phyloP scores from a whole-genome alignment of 2,329 filamentous ascomycete species.

The Sarocladium kiliense region DNA sequence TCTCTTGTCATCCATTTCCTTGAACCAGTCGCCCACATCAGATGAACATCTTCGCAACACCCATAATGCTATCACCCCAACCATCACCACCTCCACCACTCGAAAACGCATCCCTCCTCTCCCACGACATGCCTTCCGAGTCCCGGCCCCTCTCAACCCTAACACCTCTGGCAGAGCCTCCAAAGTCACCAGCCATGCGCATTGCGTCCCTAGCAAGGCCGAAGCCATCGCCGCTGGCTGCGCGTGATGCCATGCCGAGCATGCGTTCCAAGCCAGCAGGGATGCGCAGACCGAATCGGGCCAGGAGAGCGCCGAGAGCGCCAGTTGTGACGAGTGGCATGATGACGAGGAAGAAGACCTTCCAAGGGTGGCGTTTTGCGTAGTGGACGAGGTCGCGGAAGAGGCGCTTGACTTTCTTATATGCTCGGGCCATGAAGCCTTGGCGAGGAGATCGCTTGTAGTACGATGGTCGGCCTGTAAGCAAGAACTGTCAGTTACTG shows the following conservation, averaged over 20 bases:
- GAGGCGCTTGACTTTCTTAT: constrained; percentile 72
- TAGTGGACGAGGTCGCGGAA: constrained; percentile 77
- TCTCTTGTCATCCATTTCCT: too few species aligned
- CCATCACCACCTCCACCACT: constrained; percentile 20
- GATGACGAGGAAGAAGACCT: constrained; percentile 81
- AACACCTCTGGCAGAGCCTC: constrained; percentile 28
- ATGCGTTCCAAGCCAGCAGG: constrained; percentile 58
- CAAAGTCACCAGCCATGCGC: constrained; percentile 32
- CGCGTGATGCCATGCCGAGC: constrained; percentile 17
- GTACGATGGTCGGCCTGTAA: constrained; percentile 51
- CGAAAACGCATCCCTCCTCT: constrained; percentile 29
- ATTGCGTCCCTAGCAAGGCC: constrained; percentile 50
- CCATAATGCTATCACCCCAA: constrained; percentile 30
- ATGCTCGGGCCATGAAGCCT: constrained; percentile 69
- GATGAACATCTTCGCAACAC: constrained; percentile 38
- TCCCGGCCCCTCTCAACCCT: constrained; percentile 7
- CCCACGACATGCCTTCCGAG: constrained; percentile 26
- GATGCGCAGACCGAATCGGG: constrained; percentile 72
- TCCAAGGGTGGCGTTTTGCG: constrained; percentile 76
- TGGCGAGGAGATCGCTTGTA: constrained; percentile 79
- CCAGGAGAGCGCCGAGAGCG: constrained; percentile 70
- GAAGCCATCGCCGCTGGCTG: constrained; percentile 44
- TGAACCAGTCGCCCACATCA: too few species aligned
- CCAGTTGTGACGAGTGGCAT: constrained; percentile 85
- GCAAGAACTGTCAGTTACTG: background rate